Percentiles rank a stretch among this genome's conserved stretches.
Conservation (phyloP, 345 rosid species). For the Gossypium raimondii region DNA sequence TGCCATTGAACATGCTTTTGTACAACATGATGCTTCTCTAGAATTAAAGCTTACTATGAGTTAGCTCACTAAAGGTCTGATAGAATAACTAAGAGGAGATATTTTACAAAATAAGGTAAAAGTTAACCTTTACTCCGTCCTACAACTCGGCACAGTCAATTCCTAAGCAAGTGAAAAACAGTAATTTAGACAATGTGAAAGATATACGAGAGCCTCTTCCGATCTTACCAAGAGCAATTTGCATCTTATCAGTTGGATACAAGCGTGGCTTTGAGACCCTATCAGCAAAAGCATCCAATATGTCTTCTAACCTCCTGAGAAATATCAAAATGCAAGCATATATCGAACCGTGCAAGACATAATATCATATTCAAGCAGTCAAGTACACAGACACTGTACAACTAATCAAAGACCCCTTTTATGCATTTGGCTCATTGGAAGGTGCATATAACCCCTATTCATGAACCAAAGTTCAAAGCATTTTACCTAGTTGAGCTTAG, state of each 20-base stretch:
- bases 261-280: slow-evolving; percentile 80
- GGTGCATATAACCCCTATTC: not conserved
- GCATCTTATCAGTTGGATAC: slow-evolving; percentile 86
- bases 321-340: slow-evolving; percentile 11
- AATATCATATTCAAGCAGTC: not conserved
- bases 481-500: too few species aligned
- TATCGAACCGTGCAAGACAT: not conserved
- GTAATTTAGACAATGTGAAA: not conserved
- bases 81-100: not conserved
- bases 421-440: not conserved
- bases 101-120: not conserved
- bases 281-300: slow-evolving; percentile 92
- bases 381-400: not conserved
- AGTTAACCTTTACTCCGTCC: not conserved
- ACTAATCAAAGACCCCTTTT: not conserved
- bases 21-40: not conserved
- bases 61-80: not conserved
- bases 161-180: not conserved
- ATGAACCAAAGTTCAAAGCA: not conserved
- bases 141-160: not conserved
- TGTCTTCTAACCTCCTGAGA: slow-evolving; percentile 77
- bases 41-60: not conserved
- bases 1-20: not conserved
- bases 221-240: slow-evolving; percentile 74
- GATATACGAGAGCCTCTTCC: slow-evolving; percentile 6